phyloP scores from a whole-genome alignment of 805 yeast species.

The Yarrowia sp. region DNA sequence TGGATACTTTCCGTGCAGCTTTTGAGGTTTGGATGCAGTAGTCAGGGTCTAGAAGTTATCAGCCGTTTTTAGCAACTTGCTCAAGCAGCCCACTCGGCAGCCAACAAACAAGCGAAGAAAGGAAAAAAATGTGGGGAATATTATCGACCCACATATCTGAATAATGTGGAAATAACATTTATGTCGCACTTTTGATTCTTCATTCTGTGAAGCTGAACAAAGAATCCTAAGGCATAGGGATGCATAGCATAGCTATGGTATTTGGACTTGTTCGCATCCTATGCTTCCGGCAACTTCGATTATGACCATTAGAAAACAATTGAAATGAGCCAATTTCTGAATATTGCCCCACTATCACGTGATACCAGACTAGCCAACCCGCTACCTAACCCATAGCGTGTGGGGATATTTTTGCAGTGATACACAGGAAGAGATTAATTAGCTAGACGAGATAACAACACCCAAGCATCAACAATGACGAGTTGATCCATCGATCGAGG shows the following conservation, averaged over 20 bases:
- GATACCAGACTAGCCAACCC: not conserved
- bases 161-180: not conserved
- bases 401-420: too few relatives aligned
- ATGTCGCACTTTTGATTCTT: not conserved
- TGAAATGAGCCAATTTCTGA: too few relatives aligned
- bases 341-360: not conserved
- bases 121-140: not conserved
- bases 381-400: not conserved
- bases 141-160: not conserved
- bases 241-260: not conserved
- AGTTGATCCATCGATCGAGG: too few relatives aligned
- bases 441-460: too few relatives aligned
- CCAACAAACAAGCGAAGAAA: not conserved
- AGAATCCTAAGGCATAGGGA: not conserved
- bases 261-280: not conserved
- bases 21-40: not conserved
- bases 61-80: not conserved
- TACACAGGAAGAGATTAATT: too few relatives aligned
- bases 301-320: too few relatives aligned
- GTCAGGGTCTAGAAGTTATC: conserved; percentile 20
- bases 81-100: not conserved
- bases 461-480: too few relatives aligned
- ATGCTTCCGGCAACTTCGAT: not conserved
- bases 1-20: not conserved
- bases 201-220: not conserved